Evolutionary conservation across 192 early-diverging fungal genomes (phyloP).

Genomic region (Fimicolochytrium jonesii): DNA sequence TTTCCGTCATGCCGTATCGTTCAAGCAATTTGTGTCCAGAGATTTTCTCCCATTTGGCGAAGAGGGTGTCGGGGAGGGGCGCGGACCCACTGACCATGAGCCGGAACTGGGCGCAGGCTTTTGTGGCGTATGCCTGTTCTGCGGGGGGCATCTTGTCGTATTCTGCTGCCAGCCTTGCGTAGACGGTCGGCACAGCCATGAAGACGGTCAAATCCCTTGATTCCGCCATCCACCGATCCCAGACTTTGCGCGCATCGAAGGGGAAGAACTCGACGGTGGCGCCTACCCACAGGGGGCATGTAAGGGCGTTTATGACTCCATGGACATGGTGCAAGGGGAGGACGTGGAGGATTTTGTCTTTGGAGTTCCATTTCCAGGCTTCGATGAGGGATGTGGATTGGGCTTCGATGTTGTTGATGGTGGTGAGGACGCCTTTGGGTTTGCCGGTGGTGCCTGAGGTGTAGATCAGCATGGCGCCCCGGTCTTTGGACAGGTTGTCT

Average conservation of each 20-base stretch:
- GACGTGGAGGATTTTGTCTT: constrained; percentile 71
- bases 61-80: constrained; percentile 68
- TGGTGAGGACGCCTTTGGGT: constrained; percentile 85
- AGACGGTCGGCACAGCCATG: constrained; percentile 90
- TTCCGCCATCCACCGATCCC: constrained; percentile 58
- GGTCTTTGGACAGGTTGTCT: background rate
- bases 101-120: constrained; percentile 60
- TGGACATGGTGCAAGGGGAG: constrained; percentile 87
- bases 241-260: constrained; percentile 62
- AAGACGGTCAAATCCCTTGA: constrained; percentile 62
- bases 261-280: constrained; percentile 75
- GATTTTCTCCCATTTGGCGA: constrained; percentile 64
- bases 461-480: constrained; percentile 69
- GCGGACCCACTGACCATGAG: constrained; percentile 78
- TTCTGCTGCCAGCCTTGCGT: constrained; percentile 64
- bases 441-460: constrained; percentile 62
- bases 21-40: constrained; percentile 75
- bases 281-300: constrained; percentile 61
- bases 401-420: constrained; percentile 58
- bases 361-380: constrained; percentile 66
- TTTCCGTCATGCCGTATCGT: constrained; percentile 86
- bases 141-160: constrained; percentile 44
- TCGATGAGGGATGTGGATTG: constrained; percentile 62
- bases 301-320: constrained; percentile 61
- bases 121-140: constrained; percentile 36